Conservation (phyloP, 805 yeast genomes). For the Hanseniaspora pseudoguilliermondii region DNA sequence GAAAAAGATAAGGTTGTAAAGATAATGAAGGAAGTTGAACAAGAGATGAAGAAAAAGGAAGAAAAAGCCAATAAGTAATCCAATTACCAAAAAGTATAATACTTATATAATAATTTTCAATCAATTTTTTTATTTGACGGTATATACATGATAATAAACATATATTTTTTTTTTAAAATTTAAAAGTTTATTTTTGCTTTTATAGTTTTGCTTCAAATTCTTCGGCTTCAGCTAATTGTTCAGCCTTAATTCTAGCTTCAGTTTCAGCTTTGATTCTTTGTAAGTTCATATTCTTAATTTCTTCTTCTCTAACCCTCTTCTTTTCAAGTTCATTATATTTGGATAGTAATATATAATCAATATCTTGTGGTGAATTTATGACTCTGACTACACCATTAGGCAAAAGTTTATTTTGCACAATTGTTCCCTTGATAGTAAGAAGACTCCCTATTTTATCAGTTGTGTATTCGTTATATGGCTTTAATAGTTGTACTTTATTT, state of each 20-base stretch:
- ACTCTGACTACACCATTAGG: conserved; percentile 1
- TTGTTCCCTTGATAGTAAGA: not conserved
- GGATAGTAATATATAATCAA: conserved; percentile 6
- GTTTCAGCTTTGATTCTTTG: not conserved
- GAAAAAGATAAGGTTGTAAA: conserved; percentile 62
- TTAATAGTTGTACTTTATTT: not conserved
- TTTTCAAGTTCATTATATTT: conserved; percentile 6
- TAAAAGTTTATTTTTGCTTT: not conserved
- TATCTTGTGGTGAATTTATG: not conserved
- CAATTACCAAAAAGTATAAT: conserved; percentile 59
- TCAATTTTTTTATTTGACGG: not conserved
- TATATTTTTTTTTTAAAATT: not conserved
- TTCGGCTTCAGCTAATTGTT: not conserved
- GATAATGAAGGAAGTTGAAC: conserved; percentile 48
- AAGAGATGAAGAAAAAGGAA: conserved; percentile 69
- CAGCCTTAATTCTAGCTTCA: not conserved
- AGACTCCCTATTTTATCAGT: not conserved
- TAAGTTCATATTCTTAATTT: not conserved
- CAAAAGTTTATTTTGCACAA: conserved; percentile 7
- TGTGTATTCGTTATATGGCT: not conserved
- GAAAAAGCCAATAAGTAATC: conserved; percentile 59
- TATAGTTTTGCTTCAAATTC: not conserved
- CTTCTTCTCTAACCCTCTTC: not conserved
- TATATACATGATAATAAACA: not conserved
- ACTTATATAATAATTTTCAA: conserved; percentile 40